A percentile compares a stretch with the other conserved stretches of the same genome.
Evolutionary conservation across 2,329 filamentous ascomycete species (phyloP).

Genomic region (Zopfia rhizophila): DNA sequence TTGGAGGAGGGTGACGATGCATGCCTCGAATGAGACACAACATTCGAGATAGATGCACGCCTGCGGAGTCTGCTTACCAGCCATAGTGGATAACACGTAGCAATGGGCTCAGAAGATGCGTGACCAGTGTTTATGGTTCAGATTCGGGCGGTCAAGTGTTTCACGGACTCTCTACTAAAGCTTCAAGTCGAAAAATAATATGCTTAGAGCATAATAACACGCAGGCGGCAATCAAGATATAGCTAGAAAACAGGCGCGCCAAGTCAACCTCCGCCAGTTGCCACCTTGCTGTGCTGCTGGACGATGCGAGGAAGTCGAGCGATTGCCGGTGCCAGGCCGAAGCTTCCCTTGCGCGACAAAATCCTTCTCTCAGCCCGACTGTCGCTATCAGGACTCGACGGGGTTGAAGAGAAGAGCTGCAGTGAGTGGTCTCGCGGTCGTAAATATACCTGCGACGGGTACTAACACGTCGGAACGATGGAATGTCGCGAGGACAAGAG

Average conservation of each 20-base stretch:
- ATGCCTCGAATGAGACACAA: constrained; percentile 11
- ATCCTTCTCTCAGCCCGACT: too few species aligned
- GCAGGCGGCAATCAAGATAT: constrained; percentile 1
- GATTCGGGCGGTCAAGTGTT: constrained; percentile 46
- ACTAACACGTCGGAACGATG: background rate
- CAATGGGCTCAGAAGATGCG: constrained; percentile 42
- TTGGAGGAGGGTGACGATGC: constrained; percentile 18
- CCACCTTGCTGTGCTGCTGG: constrained; percentile 6
- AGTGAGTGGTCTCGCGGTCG: background rate
- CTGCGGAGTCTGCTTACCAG: constrained; percentile 66
- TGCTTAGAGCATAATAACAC: too few species aligned
- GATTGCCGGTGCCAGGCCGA: constrained; percentile 9
- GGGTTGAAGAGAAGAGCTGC: too few species aligned
- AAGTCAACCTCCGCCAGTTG: constrained; percentile 11
- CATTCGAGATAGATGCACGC: constrained; percentile 25
- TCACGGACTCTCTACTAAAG: constrained; percentile 49
- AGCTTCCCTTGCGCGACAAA: constrained; percentile 15
- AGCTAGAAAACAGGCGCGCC: constrained; percentile 21
- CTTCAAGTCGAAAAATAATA: constrained; percentile 33
- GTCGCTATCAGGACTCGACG: too few species aligned
- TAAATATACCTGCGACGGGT: background rate
- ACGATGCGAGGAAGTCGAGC: constrained; percentile 3
- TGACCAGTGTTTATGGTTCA: constrained; percentile 43
- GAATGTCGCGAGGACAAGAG: constrained; percentile 25
- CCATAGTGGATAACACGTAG: constrained; percentile 58